Evolutionary conservation across 2,329 filamentous ascomycete species (phyloP).

Genomic region (Rhytidhysteron rufulum): DNA sequence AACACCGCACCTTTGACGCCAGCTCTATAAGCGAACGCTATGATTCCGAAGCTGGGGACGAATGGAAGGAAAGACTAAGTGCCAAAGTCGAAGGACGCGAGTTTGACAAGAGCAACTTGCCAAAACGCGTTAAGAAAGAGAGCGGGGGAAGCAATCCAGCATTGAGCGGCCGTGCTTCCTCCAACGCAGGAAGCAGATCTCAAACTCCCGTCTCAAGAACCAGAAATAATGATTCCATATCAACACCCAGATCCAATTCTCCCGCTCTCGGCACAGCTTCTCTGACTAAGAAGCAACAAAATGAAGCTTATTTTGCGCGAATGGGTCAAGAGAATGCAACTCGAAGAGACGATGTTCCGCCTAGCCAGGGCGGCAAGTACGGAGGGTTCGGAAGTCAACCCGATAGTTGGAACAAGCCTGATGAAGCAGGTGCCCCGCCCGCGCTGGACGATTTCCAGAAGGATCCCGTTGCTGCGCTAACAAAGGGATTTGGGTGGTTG

Average conservation of each 20-base stretch:
- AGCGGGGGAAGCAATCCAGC: slow-evolving; percentile 16
- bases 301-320: slow-evolving; percentile 87
- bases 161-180: slow-evolving; percentile 30
- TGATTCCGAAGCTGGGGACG: slow-evolving; percentile 83
- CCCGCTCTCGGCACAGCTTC: slow-evolving; percentile 36
- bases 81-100: slow-evolving; percentile 85
- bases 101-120: slow-evolving; percentile 69
- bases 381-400: slow-evolving; percentile 82
- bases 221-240: slow-evolving; percentile 21
- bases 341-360: slow-evolving; percentile 69
- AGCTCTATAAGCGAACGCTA: slow-evolving; percentile 89
- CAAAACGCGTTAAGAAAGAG: slow-evolving; percentile 42
- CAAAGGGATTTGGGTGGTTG: slow-evolving; percentile 94
- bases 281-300: slow-evolving; percentile 53
- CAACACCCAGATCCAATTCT: slow-evolving; percentile 29
- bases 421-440: slow-evolving; percentile 50
- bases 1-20: slow-evolving; percentile 66
- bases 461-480: slow-evolving; percentile 83
- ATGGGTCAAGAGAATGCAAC: slow-evolving; percentile 80
- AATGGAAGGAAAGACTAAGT: slow-evolving; percentile 87
- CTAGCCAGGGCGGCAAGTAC: slow-evolving; percentile 90
- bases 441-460: slow-evolving; percentile 84
- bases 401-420: slow-evolving; percentile 45
- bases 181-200: slow-evolving; percentile 33
- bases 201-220: slow-evolving; percentile 37